phyloP scores from a whole-genome alignment of 2,329 filamentous ascomycete species.

The Aspergillus sp. region DNA sequence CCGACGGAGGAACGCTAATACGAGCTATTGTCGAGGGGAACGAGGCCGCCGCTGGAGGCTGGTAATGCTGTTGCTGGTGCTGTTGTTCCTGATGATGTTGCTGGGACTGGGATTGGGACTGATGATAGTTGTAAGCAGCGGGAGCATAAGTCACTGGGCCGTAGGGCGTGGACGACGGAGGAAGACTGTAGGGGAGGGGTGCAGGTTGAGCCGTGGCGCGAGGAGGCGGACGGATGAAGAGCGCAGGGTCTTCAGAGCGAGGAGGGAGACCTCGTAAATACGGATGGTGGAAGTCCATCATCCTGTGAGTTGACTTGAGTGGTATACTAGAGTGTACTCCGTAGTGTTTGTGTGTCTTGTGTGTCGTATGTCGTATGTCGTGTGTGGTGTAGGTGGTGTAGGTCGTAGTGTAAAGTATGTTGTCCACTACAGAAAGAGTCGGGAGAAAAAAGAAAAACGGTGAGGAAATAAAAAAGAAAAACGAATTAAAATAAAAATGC shows the following conservation, averaged over 20 bases:
- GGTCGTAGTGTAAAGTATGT: no score
- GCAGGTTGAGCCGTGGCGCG: constrained; percentile 3
- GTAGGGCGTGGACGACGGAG: constrained; percentile 18
- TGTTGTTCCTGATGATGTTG: no score
- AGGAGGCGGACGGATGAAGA: constrained; percentile 14
- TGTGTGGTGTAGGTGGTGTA: background rate
- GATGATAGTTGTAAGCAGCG: no score
- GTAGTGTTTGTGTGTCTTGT: background rate
- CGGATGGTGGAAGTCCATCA: constrained; percentile 21
- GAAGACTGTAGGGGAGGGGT: constrained; percentile 2
- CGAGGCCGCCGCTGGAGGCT: no score
- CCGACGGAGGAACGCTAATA: background rate
- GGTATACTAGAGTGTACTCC: background rate
- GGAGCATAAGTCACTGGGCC: no score
- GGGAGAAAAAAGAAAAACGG: background rate
- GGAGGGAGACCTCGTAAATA: constrained; percentile 11
- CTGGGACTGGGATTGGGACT: no score
- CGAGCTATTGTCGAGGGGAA: constrained; percentile 1
- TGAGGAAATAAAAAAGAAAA: constrained; percentile 3
- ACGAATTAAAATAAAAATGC: constrained; percentile 7
- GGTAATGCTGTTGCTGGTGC: no score
- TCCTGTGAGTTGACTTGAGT: constrained; percentile 3
- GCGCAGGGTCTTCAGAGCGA: constrained; percentile 23
- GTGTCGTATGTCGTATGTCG: background rate
- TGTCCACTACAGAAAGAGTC: no score